Base-by-base conservation (phyloP, 1,284 basidiomycete genomes). In the Gymnopus androsaceus region DNA sequence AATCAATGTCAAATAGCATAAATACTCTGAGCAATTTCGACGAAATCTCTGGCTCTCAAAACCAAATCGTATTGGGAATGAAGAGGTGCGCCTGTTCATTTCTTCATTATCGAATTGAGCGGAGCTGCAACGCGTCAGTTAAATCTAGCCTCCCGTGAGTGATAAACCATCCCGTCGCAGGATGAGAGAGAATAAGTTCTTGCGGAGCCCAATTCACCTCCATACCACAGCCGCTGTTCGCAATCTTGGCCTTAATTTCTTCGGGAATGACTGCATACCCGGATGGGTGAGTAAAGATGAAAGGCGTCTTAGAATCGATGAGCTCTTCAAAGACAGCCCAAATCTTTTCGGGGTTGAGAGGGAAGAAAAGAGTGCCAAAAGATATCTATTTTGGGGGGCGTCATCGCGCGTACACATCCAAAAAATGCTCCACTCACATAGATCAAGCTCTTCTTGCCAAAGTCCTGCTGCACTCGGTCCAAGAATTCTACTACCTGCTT, bases 121-220 rank as follows among this genome's bases (percentile, higher is more conserved):
- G n/a, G n/a, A n/a, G n/a, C n/a, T n/a, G n/a, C n/a, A n/a, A n/a
- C n/a, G n/a, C n/a, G n/a, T n/a, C n/a, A n/a, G n/a, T n/a, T n/a
- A n/a, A n/a, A n/a, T n/a, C n/a, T n/a, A n/a, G n/a, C n/a, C n/a
- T n/a, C 65, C 59, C 57, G 42, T 66, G 65, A 6, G 61, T 64
- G 21, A 66, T 38, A 47, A 65, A 67, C 64, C 64, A 65, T 7
- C 61, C 63, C 0, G 64, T 64, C 4, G 58, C 62, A 28, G 58
- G 61, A 50, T 67, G 64, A 7, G 51, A 60, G 9, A 65, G 45
- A 33, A 67, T 60, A 25, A 51, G 54, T 17, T 66, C 62, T 50
- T 66, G 66, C 0, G 64, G 66, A 8, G 58, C 53, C 62, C 63
- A 67, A 1, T 54, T 0, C 1, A 63, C 47, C 12, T 55, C 30